Evolutionary conservation across 2,329 filamentous ascomycete genomes (phyloP), one percentile per base, ranked within the genome.

Genomic region (Sporothrix schenckii): DNA sequence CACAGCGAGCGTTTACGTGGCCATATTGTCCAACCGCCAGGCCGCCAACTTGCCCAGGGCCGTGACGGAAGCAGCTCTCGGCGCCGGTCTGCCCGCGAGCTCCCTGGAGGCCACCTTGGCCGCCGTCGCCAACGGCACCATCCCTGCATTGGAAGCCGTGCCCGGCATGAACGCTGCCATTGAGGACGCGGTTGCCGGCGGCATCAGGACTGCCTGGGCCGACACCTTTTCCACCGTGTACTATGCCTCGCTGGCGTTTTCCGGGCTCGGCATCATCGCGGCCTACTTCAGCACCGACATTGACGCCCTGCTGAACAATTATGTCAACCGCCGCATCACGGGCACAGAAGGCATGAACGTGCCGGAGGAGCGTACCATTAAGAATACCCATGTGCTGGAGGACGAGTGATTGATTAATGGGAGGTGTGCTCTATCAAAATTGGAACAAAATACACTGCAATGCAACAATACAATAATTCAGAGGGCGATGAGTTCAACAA

Each of bases 91-190:
- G 1, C 69, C 71, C 0, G 14, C 14, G 10, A 53, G 65, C 39
- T 66, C 69, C 2, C n/a, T 72, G 4, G 24, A 49, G 1, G 69
- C 71, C 9, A 30, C 61, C 3, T n/a, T 72, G 52, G 58, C 65
- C 2, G 69, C 70, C 4, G 41, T 44, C 1, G 24, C 70, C 60
- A 69, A 69, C 52, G 69, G 68, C 19, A 70, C 71, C 1, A 34
- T 27, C 0, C 66, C 66, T 0, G 69, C 69, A 7, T 21, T 72
- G 4, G 65, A 19, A 7, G 60, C 65, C 24, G 66, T 72, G 19
- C 69, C 71, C 13, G 71, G 71, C 54, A 71, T 72, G 49, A 72
- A 30, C 21, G 10, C 65, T 3, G 19, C 65, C 14, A 73, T 73
- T 11, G 68, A 70, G 27, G 53, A 44, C 1, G 72, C 72, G 14